Conservation (phyloP, 1,139 yeast species). For the Scheffersomyces cryptocercus region DNA sequence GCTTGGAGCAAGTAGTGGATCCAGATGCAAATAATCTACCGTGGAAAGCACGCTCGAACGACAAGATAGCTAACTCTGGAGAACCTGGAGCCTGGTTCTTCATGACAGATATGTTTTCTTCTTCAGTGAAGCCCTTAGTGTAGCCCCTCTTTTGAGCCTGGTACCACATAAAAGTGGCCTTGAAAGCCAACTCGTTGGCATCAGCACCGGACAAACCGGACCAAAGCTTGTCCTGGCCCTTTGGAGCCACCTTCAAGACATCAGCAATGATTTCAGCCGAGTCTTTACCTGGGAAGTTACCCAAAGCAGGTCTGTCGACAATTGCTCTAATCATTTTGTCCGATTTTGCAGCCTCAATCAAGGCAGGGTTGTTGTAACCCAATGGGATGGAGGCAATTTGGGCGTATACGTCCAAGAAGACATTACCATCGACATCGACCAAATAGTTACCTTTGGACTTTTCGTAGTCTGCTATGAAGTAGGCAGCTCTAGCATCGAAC, state of each 20-base stretch:
- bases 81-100: slow-evolving; percentile 70
- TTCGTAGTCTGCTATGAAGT: slow-evolving; percentile 68
- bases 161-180: slow-evolving; percentile 80
- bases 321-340: slow-evolving; percentile 67
- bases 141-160: slow-evolving; percentile 61
- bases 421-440: slow-evolving; percentile 71
- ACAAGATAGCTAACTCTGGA: slow-evolving; percentile 70
- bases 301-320: slow-evolving; percentile 76
- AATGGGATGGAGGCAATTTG: slow-evolving; percentile 79
- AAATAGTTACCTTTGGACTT: slow-evolving; percentile 72
- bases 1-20: slow-evolving; percentile 77
- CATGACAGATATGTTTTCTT: slow-evolving; percentile 66
- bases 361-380: slow-evolving; percentile 77
- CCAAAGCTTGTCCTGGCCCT: slow-evolving; percentile 69
- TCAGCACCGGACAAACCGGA: slow-evolving; percentile 81
- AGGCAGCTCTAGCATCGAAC: slow-evolving; percentile 66
- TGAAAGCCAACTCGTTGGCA: slow-evolving; percentile 82
- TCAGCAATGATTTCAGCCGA: slow-evolving; percentile 57
- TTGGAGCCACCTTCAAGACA: slow-evolving; percentile 66
- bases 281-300: slow-evolving; percentile 71
- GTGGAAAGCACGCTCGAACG: slow-evolving; percentile 77
- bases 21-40: slow-evolving; percentile 82
- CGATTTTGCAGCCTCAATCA: slow-evolving; percentile 60
- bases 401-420: slow-evolving; percentile 67
- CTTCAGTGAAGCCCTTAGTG: slow-evolving; percentile 50